These are phyloP conservation scores for Collybia sordida DNA, from an alignment of 768 basidiomycete species.

Conservation along the genomic window DNA sequence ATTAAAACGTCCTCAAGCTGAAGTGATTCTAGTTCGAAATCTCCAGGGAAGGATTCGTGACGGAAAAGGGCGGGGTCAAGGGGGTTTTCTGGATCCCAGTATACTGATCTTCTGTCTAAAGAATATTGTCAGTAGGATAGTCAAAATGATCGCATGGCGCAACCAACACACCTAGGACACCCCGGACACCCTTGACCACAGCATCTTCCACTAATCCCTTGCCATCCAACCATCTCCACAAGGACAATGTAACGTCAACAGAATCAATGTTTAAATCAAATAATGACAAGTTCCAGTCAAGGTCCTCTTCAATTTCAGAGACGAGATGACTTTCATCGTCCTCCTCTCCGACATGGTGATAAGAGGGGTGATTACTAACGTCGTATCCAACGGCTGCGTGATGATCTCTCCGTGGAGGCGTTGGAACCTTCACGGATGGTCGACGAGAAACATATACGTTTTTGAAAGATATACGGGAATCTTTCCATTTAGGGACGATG, in stretches of 20 bases:
- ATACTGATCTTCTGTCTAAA: conserved; percentile 82
- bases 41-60: conserved; percentile 70
- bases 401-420: conserved; percentile 36
- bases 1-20: conserved; percentile 91
- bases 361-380: conserved; percentile 72
- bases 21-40: conserved; percentile 89
- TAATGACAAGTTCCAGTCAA: conserved; percentile 78
- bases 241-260: conserved; percentile 90
- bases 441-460: conserved; percentile 93
- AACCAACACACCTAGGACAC: conserved; percentile 73
- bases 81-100: conserved; percentile 82
- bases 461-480: conserved; percentile 93
- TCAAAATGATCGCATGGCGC: neutral
- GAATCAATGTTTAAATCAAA: conserved; percentile 94
- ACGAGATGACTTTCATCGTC: conserved; percentile 56
- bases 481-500: conserved; percentile 97
- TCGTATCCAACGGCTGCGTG: conserved; percentile 71
- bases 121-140: neutral
- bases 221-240: conserved; percentile 92
- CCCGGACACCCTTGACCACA: conserved; percentile 90
- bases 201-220: conserved; percentile 92
- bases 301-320: conserved; percentile 31
- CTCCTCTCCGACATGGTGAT: conserved; percentile 50
- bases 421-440: conserved; percentile 12
- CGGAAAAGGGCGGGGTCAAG: conserved; percentile 81